Percentiles rank a stretch among this genome's conserved stretches.
phyloP scores from a whole-genome alignment of 768 basidiomycete genomes.

The Ramaria rubella region DNA sequence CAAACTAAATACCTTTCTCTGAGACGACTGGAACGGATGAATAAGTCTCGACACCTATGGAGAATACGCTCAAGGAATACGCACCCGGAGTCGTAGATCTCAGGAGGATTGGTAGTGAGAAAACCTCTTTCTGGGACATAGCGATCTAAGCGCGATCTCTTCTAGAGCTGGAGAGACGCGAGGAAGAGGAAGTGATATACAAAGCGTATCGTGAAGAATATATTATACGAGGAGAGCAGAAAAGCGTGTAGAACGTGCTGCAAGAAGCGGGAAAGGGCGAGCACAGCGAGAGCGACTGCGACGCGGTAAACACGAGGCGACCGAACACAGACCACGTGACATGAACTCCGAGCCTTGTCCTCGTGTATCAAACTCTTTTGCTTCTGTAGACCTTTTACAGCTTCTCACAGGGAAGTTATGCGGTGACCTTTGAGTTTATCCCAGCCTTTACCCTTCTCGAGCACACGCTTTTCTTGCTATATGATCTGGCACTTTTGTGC shows the following conservation, averaged over 20 bases:
- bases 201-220: constrained; percentile 6
- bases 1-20: constrained; percentile 7
- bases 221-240: constrained; percentile 3
- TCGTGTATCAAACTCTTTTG: constrained; percentile 4
- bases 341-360: neutral
- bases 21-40: constrained; percentile 9
- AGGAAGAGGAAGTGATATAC: constrained; percentile 1
- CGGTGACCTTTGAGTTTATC: neutral
- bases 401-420: too few relatives aligned
- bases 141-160: neutral
- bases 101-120: constrained; percentile 8
- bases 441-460: neutral
- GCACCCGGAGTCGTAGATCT: constrained; percentile 10
- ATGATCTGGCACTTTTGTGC: too few relatives aligned
- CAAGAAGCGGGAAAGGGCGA: constrained; percentile 9
- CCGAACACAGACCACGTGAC: constrained; percentile 11
- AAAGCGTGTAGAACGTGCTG: constrained; percentile 11
- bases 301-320: constrained; percentile 13
- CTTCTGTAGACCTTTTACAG: neutral
- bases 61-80: neutral
- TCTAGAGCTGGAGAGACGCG: neutral
- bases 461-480: too few relatives aligned
- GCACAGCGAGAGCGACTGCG: neutral
- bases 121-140: constrained; percentile 9
- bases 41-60: neutral